phyloP scores from a whole-genome alignment of 371 early-diverging fungal species.

The Mortierella sp. region DNA sequence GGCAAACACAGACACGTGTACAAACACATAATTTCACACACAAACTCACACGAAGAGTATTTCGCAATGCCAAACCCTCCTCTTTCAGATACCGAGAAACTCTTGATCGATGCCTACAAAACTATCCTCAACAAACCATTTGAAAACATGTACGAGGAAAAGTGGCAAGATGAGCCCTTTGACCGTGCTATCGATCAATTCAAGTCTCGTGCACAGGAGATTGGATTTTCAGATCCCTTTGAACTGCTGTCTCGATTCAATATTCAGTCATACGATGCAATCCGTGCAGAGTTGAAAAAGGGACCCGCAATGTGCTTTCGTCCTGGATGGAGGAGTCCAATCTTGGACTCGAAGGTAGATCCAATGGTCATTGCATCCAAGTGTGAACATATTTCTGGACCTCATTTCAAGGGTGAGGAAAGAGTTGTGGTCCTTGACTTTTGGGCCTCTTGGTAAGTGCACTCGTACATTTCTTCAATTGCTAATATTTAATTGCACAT shows the following conservation, averaged over 20 bases:
- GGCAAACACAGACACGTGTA: background rate
- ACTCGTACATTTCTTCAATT: too few relatives aligned
- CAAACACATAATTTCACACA: background rate
- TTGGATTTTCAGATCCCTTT: slow-evolving; percentile 53
- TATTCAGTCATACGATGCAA: slow-evolving; percentile 50
- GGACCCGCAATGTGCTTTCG: slow-evolving; percentile 47
- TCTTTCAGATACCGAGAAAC: slow-evolving; percentile 49
- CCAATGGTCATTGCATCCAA: slow-evolving; percentile 24
- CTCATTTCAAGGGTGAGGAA: slow-evolving; percentile 24
- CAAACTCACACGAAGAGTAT: background rate
- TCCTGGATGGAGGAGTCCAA: slow-evolving; percentile 45
- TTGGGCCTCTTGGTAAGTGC: slow-evolving; percentile 53
- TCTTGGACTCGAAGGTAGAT: slow-evolving; percentile 37
- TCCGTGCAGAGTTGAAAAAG: slow-evolving; percentile 48
- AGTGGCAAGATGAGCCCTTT: slow-evolving; percentile 53
- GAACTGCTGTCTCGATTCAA: slow-evolving; percentile 48
- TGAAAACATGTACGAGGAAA: slow-evolving; percentile 54
- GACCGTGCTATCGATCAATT: slow-evolving; percentile 55
- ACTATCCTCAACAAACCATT: slow-evolving; percentile 51
- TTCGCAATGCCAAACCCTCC: slow-evolving; percentile 32
- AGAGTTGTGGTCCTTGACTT: slow-evolving; percentile 51
- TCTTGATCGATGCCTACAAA: slow-evolving; percentile 50
- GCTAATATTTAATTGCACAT: too few relatives aligned
- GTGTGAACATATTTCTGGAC: slow-evolving; percentile 38
- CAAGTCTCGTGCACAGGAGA: slow-evolving; percentile 54